phyloP scores from a whole-genome alignment of 2,329 filamentous ascomycete species.

The Cyphellophora attinorum region DNA sequence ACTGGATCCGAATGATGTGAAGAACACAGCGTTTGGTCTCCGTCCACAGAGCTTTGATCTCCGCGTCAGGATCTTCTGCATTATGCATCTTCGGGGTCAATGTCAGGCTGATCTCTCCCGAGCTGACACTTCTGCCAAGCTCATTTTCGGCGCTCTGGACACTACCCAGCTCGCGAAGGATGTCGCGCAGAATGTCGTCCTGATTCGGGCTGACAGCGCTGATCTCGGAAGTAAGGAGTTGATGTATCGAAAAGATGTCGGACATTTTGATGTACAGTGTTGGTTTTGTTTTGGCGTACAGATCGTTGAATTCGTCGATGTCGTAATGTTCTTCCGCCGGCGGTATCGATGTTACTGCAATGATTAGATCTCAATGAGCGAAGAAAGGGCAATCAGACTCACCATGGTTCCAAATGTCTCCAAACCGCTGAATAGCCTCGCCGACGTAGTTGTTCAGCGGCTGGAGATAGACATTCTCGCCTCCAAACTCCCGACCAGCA shows the following conservation, averaged over 20 bases:
- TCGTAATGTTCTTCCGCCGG: constrained; percentile 89
- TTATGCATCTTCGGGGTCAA: constrained; percentile 83
- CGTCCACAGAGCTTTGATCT: constrained; percentile 88
- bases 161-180: constrained; percentile 86
- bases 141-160: constrained; percentile 95
- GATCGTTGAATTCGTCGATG: constrained; percentile 97
- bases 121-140: constrained; percentile 74
- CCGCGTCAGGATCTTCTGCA: constrained; percentile 83
- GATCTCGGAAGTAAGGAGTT: constrained; percentile 71
- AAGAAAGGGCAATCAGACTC: too few species aligned
- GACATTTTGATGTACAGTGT: constrained; percentile 99
- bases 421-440: constrained; percentile 72
- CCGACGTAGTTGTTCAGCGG: constrained; percentile 85
- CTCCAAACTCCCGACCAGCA: constrained; percentile 80
- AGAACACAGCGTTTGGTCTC: constrained; percentile 95
- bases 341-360: constrained; percentile 64
- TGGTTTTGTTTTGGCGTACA: constrained; percentile 92
- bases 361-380: constrained; percentile 28
- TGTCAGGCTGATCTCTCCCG: constrained; percentile 83
- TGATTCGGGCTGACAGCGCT: constrained; percentile 65
- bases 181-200: constrained; percentile 82
- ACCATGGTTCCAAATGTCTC: constrained; percentile 61
- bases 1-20: constrained; percentile 96
- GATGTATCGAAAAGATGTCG: constrained; percentile 94
- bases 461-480: constrained; percentile 91